These are phyloP conservation scores for Rhododendron griersonianum DNA, from an alignment of 148 eudicot species.

Conservation along the genomic window DNA sequence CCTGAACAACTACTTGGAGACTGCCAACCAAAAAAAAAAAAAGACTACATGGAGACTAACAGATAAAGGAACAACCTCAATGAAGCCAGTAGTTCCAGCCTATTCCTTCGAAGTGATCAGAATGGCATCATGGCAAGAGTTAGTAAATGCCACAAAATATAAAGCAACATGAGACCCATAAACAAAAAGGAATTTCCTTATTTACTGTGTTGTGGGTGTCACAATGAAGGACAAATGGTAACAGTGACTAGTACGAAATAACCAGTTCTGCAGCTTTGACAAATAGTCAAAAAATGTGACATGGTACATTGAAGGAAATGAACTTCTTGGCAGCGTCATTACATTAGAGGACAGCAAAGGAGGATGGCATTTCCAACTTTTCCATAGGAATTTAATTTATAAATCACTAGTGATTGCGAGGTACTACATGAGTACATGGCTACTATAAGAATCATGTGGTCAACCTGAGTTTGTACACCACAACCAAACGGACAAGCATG, in stretches of 20 bases:
- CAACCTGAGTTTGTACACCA: neutral
- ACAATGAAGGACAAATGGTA: neutral
- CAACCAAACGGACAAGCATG: neutral
- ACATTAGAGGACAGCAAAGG: neutral
- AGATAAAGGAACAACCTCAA: neutral
- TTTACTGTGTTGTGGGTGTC: neutral
- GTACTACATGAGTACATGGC: neutral
- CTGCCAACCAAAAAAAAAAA: neutral
- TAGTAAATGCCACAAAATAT: neutral
- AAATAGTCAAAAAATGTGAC: neutral
- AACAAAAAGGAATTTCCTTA: neutral
- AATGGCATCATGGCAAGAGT: neutral
- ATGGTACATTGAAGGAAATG: neutral
- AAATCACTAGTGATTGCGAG: neutral
- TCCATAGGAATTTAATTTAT: neutral
- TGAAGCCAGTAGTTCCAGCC: neutral
- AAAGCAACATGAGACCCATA: neutral
- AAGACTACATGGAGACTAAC: neutral
- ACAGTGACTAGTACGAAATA: neutral
- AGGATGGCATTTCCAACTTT: neutral
- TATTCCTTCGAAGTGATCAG: neutral
- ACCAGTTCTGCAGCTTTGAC: neutral
- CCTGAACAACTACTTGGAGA: neutral
- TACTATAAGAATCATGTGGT: neutral
- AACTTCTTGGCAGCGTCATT: neutral